Base-by-base conservation (phyloP, 75 land plant species). In the Cupressus sempervirens region DNA sequence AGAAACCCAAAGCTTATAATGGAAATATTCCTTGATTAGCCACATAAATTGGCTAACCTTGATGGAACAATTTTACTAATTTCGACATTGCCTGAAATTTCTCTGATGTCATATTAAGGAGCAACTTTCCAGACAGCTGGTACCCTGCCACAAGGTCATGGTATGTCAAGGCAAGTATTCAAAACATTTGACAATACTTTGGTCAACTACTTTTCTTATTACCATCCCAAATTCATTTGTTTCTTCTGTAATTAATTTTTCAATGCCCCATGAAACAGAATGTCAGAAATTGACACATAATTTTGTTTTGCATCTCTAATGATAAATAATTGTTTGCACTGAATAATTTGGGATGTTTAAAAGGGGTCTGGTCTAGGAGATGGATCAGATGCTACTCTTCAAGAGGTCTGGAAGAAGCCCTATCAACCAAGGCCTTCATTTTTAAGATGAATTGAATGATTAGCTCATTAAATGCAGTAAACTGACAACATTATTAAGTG, bases 91-190 rank as follows among this genome's bases (percentile, higher is more conserved):
- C 98, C 98, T 35, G 96, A 95, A 67, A 1, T 38, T 38, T 1
- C 40, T 38, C 40, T 38, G 2, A 38, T 2, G 40, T 2, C 40
- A 38, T 38, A 96, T 96, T 88, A 90, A 13, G 77, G 86, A 65
- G 98, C 95, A 83, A 91, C 92, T 82, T 92, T 91, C 52, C 92
- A 26, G 10, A 96, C 98, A 83, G 91, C 98, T 4, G 96, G 95
- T 74, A 96, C 52, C 99, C 98, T 79, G 91, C 90, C 99, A 97
- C 92, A 14, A 94, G 94, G 82, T n/a, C 99, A 91, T 97, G 99
- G 87, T 97, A 96, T 20, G 98, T 97, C 84, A 97, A 76, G 52
- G 99, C 96, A 88, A 97, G 93, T 67, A 96, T 98, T 84, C 90
- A 95, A 76, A 97, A 96, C 48, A 40, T 7, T 43, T 41, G 46